Percentiles rank a stretch among this genome's conserved stretches.
Conservation (phyloP, 192 early-diverging fungal species). For the Umbelopsis vinacea region DNA sequence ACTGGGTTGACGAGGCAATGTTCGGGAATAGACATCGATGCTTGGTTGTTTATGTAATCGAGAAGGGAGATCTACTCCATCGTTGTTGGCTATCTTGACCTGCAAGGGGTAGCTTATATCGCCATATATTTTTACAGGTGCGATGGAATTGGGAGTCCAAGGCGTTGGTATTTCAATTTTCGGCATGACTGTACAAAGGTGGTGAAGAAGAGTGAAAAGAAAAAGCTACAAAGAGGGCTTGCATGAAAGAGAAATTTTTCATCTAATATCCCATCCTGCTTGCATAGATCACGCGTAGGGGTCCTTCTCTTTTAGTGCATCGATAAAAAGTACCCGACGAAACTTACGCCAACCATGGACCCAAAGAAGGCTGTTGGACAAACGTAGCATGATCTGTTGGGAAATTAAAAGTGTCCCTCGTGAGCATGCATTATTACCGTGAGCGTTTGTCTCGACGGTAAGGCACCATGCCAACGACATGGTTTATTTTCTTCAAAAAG, state of each 20-base stretch:
- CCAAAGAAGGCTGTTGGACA: slow-evolving; percentile 9
- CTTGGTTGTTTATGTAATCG: not conserved
- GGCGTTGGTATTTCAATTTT: not conserved
- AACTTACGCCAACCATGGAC: not conserved
- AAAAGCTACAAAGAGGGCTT: not conserved
- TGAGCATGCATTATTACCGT: not conserved
- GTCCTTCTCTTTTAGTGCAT: slow-evolving; percentile 17
- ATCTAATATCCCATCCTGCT: not conserved
- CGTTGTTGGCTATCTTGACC: not conserved
- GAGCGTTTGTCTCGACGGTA: not conserved
- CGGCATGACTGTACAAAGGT: not conserved
- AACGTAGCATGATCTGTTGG: slow-evolving; percentile 19
- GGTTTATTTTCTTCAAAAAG: too few species aligned
- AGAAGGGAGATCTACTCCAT: not conserved
- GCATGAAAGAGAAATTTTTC: too few species aligned
- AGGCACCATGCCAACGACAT: too few species aligned
- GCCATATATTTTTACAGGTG: not conserved
- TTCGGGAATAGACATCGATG: not conserved
- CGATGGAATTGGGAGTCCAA: not conserved
- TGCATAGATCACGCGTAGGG: slow-evolving; percentile 20
- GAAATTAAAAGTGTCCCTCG: slow-evolving; percentile 18
- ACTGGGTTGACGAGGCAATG: slow-evolving; percentile 4
- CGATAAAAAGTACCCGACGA: slow-evolving; percentile 11
- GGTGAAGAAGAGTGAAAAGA: not conserved
- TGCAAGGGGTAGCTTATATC: not conserved